Percentiles rank a stretch among this genome's conserved stretches.
phyloP scores from a whole-genome alignment of 805 yeast species.

The Myxozyma udenii region DNA sequence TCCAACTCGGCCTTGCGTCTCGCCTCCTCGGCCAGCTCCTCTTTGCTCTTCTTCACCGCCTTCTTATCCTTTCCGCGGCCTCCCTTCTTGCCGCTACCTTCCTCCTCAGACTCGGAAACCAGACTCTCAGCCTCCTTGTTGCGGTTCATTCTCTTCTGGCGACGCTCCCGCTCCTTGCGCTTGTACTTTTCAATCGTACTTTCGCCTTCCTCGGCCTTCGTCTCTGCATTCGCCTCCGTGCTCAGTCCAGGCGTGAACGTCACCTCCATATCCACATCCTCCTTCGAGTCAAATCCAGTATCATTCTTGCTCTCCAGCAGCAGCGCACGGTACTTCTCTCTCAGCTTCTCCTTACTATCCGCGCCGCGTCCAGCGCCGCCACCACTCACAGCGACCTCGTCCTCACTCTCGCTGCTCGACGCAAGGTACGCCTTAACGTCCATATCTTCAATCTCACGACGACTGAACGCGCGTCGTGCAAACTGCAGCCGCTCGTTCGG shows the following conservation, averaged over 20 bases:
- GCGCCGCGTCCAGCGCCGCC: slow-evolving; percentile 35
- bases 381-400: slow-evolving; percentile 38
- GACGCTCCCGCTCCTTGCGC: slow-evolving; percentile 87
- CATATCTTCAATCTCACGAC: slow-evolving; percentile 61
- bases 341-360: slow-evolving; percentile 37
- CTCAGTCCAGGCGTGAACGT: slow-evolving; percentile 87
- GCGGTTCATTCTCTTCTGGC: slow-evolving; percentile 76
- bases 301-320: slow-evolving; percentile 38
- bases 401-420: slow-evolving; percentile 55
- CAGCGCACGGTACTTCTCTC: slow-evolving; percentile 61
- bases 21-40: slow-evolving; percentile 37
- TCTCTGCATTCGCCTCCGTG: slow-evolving; percentile 40
- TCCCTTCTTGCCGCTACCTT: slow-evolving; percentile 32
- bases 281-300: slow-evolving; percentile 44
- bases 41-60: slow-evolving; percentile 24
- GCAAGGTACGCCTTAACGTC: slow-evolving; percentile 92
- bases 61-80: slow-evolving; percentile 34
- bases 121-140: slow-evolving; percentile 45
- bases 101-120: slow-evolving; percentile 41
- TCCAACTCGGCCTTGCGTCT: slow-evolving; percentile 66
- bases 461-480: slow-evolving; percentile 77
- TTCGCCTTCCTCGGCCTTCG: slow-evolving; percentile 46
- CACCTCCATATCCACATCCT: slow-evolving; percentile 87
- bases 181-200: slow-evolving; percentile 74
- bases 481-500: slow-evolving; percentile 81